A percentile compares a stretch with the other conserved stretches of the same genome.
These are phyloP conservation scores for Rhodotorula sp. DNA, from an alignment of 1,284 basidiomycete species.

Conservation along the genomic window DNA sequence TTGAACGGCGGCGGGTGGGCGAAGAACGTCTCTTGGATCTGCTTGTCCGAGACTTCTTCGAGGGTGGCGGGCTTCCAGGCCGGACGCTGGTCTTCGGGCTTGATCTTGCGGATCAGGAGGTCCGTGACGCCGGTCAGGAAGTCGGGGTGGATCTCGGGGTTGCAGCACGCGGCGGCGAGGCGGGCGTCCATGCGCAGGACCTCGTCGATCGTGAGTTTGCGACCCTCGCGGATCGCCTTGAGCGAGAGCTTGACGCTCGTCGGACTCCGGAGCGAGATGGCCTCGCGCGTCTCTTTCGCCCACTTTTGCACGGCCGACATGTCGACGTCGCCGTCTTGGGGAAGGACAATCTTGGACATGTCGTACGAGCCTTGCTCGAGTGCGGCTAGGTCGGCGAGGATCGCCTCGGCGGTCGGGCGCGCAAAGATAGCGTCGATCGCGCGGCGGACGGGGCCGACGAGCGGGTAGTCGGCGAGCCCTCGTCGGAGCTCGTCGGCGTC, in stretches of 20 bases:
- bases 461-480: conserved; percentile 51
- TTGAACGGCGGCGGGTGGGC: conserved; percentile 56
- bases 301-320: conserved; percentile 55
- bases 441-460: conserved; percentile 65
- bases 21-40: conserved; percentile 64
- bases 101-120: conserved; percentile 66
- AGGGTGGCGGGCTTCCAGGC: conserved; percentile 65
- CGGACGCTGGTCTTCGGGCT: conserved; percentile 55
- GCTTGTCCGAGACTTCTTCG: conserved; percentile 58
- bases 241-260: conserved; percentile 86
- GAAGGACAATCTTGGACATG: conserved; percentile 18
- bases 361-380: conserved; percentile 48
- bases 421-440: conserved; percentile 78
- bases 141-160: conserved; percentile 67
- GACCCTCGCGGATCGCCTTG: conserved; percentile 69
- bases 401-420: conserved; percentile 65
- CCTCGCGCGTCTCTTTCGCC: conserved; percentile 67
- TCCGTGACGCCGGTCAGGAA: conserved; percentile 76
- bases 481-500: conserved; percentile 67
- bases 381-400: conserved; percentile 61
- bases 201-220: conserved; percentile 61
- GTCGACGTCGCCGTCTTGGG: conserved; percentile 51
- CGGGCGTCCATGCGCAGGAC: conserved; percentile 76
- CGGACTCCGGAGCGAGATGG: conserved; percentile 71
- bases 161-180: conserved; percentile 73